Base-by-base conservation (phyloP, 2,329 filamentous ascomycete genomes). In the Raffaelea albimanens region DNA sequence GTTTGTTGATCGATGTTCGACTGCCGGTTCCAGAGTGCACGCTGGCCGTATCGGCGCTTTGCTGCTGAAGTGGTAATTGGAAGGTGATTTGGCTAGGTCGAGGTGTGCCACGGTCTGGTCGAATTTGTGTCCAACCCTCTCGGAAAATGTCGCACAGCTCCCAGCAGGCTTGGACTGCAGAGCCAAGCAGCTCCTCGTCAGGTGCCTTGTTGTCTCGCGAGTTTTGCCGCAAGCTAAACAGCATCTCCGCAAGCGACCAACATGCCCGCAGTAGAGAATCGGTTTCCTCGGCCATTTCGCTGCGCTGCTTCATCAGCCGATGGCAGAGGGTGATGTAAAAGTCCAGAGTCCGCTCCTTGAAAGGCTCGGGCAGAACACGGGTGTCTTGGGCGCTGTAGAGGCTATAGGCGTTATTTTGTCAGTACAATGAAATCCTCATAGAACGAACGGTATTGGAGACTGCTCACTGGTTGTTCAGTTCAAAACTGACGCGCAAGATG, bases 271-370 rank as follows among this genome's bases (percentile, higher is more conserved):
- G 73, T 4, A 96, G 72, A 7, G 86, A 82, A 61, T 95, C 89
- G 0, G 87, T 91, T 58, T 95, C 87, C 52, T 85, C 83, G 0
- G 81, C 82, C 2, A 90, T 65, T 23, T 87, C 83, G 46, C 79
- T 85, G 49, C 87, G 79, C 63, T 95, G 88, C 63, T 95, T 96
- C 89, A 96, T 96, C n/a, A 96, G 68, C 36, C 91, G 82, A 63
- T 96, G 91, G 59, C 91, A 96, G 3, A 97, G 65, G 0, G 91
- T 95, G 55, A 95, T 85, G 59, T 96, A 96, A 58, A 96, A 96
- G 58, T 96, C 91, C 48, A 97, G 65, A 0, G 91, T 96, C 50
- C 90, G 75, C 64, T 96, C 90, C 45, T 85, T 79, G 61, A 97
- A 96, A 1, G 84, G 80, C 58, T 94, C 87, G 0, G 90, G 91